These are phyloP conservation scores for Aspergillus niger DNA, from an alignment of 2,329 filamentous ascomycete species.

Conservation along the genomic window DNA sequence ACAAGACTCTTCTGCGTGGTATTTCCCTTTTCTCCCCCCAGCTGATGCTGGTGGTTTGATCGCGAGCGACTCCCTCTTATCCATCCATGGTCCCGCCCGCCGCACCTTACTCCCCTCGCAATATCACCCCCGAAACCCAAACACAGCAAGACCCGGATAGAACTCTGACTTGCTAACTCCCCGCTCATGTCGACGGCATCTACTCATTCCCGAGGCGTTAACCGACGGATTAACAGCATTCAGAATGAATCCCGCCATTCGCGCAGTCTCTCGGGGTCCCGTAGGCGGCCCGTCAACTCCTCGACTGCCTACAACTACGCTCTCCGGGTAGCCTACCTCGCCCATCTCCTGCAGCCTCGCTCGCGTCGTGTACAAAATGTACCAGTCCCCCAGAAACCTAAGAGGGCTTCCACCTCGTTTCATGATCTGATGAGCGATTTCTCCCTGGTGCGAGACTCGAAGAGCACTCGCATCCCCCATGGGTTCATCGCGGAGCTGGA, in stretches of 20 bases:
- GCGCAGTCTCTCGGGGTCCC: slow-evolving; percentile 45
- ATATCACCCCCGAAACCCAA: slow-evolving; percentile 13
- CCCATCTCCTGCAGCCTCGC: slow-evolving; percentile 90
- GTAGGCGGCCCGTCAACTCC: slow-evolving; percentile 48
- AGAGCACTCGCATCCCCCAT: slow-evolving; percentile 71
- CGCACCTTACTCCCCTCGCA: slow-evolving; percentile 22
- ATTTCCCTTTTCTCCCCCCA: slow-evolving; percentile 12
- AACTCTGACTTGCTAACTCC: slow-evolving; percentile 15
- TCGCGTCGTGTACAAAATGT: slow-evolving; percentile 88
- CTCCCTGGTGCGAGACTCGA: slow-evolving; percentile 64
- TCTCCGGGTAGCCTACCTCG: slow-evolving; percentile 84
- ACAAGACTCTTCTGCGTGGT: background rate
- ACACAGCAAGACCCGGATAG: slow-evolving; percentile 28
- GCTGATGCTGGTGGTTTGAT: slow-evolving; percentile 28
- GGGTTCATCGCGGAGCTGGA: slow-evolving; percentile 70
- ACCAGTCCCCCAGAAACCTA: slow-evolving; percentile 60
- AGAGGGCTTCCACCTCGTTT: slow-evolving; percentile 71
- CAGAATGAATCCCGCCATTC: slow-evolving; percentile 47
- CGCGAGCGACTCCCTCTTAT: slow-evolving; percentile 16
- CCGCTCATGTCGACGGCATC: slow-evolving; percentile 51
- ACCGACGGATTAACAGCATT: slow-evolving; percentile 50
- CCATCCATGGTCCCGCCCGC: slow-evolving; percentile 39
- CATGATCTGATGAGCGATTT: slow-evolving; percentile 90
- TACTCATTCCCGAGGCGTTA: slow-evolving; percentile 47
- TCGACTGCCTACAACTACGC: slow-evolving; percentile 92